phyloP scores from a whole-genome alignment of 2,329 filamentous ascomycete genomes.

The Clonostachys sp. region DNA sequence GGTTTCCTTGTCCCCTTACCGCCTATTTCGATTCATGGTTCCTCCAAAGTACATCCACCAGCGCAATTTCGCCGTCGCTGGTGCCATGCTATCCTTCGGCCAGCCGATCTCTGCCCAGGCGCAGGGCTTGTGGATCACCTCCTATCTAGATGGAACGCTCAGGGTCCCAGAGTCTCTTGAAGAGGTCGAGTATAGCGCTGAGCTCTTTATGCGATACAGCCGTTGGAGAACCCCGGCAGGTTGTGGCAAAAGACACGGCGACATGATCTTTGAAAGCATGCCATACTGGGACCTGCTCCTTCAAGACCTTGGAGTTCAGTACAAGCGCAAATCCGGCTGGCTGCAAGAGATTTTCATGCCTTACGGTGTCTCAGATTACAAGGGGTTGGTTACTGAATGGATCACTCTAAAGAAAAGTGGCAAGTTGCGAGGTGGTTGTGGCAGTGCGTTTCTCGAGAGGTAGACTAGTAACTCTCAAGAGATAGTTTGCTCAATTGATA shows the following conservation, averaged over 20 bases:
- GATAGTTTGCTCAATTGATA: too few species aligned
- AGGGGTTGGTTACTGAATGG: neutral
- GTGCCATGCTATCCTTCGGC: conserved; percentile 21
- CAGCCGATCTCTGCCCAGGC: conserved; percentile 23
- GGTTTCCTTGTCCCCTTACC: conserved; percentile 5
- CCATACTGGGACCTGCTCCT: conserved; percentile 54
- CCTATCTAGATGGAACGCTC: conserved; percentile 48
- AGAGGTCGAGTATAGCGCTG: conserved; percentile 43
- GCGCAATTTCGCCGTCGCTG: conserved; percentile 23
- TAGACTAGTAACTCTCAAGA: too few species aligned
- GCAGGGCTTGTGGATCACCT: conserved; percentile 49
- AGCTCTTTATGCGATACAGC: conserved; percentile 63
- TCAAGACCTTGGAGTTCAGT: conserved; percentile 56
- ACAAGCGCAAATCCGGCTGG: neutral
- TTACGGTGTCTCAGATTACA: neutral
- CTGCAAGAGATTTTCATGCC: neutral
- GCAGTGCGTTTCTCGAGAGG: too few species aligned
- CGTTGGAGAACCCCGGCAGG: conserved; percentile 65
- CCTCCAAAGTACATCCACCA: conserved; percentile 8
- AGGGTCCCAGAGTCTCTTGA: conserved; percentile 27
- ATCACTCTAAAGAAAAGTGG: too few species aligned
- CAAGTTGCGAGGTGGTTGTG: too few species aligned
- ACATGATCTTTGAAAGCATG: conserved; percentile 54
- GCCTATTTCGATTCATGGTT: conserved; percentile 18
- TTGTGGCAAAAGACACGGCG: conserved; percentile 55